Evolutionary conservation across 1,284 basidiomycete species (phyloP).

Genomic region (Agaricales sp.): DNA sequence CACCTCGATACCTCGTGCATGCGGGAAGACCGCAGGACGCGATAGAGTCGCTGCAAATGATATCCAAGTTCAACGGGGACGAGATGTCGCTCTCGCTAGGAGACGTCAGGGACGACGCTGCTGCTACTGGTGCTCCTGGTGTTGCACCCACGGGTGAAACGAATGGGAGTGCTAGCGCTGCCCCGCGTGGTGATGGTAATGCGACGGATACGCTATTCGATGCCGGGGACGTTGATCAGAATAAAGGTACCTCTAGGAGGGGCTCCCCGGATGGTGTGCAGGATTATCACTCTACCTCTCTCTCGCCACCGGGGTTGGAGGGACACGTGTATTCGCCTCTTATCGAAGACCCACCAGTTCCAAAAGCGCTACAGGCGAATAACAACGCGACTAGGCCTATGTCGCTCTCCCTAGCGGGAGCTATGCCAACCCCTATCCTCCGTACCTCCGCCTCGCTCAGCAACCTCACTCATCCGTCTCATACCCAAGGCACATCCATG

Average conservation of each 20-base stretch:
- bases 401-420: too few species aligned
- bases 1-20: slow-evolving; percentile 83
- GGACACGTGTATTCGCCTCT: too few species aligned
- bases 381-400: too few species aligned
- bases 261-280: background rate
- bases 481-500: slow-evolving; percentile 1
- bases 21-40: slow-evolving; percentile 78
- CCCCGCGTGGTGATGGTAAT: too few species aligned
- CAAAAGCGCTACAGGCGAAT: too few species aligned
- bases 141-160: too few species aligned
- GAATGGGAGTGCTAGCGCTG: too few species aligned
- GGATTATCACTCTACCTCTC: background rate
- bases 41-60: slow-evolving; percentile 68
- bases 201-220: background rate
- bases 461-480: too few species aligned
- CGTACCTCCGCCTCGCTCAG: too few species aligned
- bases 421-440: too few species aligned
- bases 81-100: slow-evolving; percentile 52
- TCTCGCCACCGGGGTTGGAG: background rate
- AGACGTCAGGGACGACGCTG: slow-evolving; percentile 58
- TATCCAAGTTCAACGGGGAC: slow-evolving; percentile 78
- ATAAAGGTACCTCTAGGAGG: background rate
- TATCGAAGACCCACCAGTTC: too few species aligned
- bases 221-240: background rate
- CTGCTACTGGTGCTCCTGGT: too few species aligned